A percentile compares a stretch with the other conserved stretches of the same genome.
phyloP scores from a whole-genome alignment of 2,329 filamentous ascomycete genomes.

The Colletotrichum sp. region DNA sequence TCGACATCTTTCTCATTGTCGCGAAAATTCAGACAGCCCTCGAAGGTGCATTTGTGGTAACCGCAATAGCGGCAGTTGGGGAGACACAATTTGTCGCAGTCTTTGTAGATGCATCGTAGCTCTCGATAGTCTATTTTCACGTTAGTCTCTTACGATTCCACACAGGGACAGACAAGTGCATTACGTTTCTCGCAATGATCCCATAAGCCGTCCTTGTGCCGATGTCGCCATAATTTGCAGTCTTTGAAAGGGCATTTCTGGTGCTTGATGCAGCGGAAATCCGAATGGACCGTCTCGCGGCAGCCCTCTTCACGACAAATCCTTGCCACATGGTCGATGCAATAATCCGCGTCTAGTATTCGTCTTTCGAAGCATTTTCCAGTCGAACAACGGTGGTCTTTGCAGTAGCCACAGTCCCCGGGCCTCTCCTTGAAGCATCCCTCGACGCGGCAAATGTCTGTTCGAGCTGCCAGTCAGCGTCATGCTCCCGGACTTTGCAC shows the following conservation, averaged over 20 bases:
- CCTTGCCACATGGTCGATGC: not conserved
- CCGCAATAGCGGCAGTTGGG: not conserved
- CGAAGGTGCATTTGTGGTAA: conserved; percentile 10
- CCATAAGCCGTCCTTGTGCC: not conserved
- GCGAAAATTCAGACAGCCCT: conserved; percentile 6
- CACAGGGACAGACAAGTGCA: not conserved
- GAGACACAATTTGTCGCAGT: not conserved
- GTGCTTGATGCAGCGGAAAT: not conserved
- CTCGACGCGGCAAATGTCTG: conserved; percentile 10
- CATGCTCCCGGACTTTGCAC: not conserved
- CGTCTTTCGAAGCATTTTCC: conserved; percentile 3
- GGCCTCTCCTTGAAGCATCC: conserved; percentile 4
- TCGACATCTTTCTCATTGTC: conserved; percentile 4
- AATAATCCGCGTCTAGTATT: not conserved
- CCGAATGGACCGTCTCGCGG: not conserved
- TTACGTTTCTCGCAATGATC: conserved; percentile 14
- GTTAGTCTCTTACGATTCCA: not conserved
- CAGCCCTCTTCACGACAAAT: conserved; percentile 8
- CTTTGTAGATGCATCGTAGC: not conserved
- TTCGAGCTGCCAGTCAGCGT: not conserved
- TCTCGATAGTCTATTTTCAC: not conserved
- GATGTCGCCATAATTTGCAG: not conserved
- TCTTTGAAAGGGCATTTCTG: conserved; percentile 11
- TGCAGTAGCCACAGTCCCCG: conserved; percentile 4
- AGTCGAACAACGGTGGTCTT: conserved; percentile 3